Conservation (phyloP, 495 filamentous ascomycete genomes). For the Echria macrotheca region DNA sequence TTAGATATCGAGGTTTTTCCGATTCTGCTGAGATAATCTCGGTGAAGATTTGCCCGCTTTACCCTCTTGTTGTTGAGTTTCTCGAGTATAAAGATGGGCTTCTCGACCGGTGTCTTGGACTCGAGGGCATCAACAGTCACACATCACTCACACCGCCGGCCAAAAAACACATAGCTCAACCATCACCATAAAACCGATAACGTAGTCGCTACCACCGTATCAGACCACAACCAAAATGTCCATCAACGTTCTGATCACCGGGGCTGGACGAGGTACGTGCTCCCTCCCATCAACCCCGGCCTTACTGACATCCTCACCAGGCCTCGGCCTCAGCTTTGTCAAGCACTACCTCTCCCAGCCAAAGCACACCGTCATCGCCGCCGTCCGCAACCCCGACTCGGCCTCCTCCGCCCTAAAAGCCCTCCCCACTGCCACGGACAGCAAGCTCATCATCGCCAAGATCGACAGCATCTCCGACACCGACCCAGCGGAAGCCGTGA, state of each 20-base stretch:
- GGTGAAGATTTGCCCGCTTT: too few species aligned
- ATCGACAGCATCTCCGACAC: slow-evolving; percentile 22
- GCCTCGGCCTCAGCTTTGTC: slow-evolving; percentile 24
- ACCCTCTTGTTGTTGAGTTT: too few species aligned
- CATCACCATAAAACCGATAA: too few species aligned
- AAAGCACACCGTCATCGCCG: slow-evolving; percentile 30
- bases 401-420: slow-evolving; percentile 13
- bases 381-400: slow-evolving; percentile 25
- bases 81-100: too few species aligned
- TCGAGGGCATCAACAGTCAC: too few species aligned
- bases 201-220: too few species aligned
- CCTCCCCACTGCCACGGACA: slow-evolving; percentile 15
- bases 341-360: slow-evolving; percentile 24
- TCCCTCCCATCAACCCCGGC: neutral
- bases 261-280: slow-evolving; percentile 23
- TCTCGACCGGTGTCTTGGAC: too few species aligned
- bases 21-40: too few species aligned
- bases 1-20: too few species aligned
- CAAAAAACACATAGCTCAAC: too few species aligned
- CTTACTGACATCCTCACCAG: neutral
- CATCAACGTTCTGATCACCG: slow-evolving; percentile 27
- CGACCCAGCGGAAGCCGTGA: slow-evolving; percentile 16
- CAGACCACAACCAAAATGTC: neutral
- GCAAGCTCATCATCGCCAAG: slow-evolving; percentile 25
- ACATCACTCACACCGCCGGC: too few species aligned